Evolutionary conservation across 106 monocot genomes (phyloP), one percentile per base, ranked within the genome.

Genomic region (Agapanthus africanus): DNA sequence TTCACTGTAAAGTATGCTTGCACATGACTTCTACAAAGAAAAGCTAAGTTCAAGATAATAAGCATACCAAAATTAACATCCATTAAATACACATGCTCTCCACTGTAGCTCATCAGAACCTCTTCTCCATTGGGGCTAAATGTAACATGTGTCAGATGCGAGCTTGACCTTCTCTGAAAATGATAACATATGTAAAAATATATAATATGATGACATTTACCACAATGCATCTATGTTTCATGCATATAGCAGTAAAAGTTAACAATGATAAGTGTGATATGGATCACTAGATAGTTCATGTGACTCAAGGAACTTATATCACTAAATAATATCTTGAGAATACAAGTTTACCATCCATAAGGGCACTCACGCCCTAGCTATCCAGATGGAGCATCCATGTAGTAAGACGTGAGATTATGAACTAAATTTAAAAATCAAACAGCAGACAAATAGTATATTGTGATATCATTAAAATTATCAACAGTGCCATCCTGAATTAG

Each of bases 41-140:
- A 54, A 59, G 57, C 22, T 71, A 38, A 21, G 11, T 50, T 50
- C 46, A 66, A 66, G 27, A 37, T 31, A 37, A 18, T 14, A 61
- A 75, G 26, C 63, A 66, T 90, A 99, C 97, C 92, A 14, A 40
- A 6, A 66, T 79, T 81, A 39, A 82, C 72, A 75, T 90, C 82
- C 89, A 99, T 92, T 16, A 99, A 71, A 71, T 99, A 92, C 65
- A 82, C 90, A 87, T 99, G 92, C 71, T 99, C 97, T 21, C 97
- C 92, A 71, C 97, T 99, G 49, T 99, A 99, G 69, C 97, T 99
- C 64, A 92, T 60, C 33, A 99, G 84, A 82, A 99, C 74, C 66
- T 99, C 97, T 30, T 90, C 89, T 41, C 97, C 97, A 75, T 79
- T 83, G 40, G 97, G 97, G 77, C 97, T 99, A 39, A 92, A 99